Evolutionary conservation across 306 rosid genomes (phyloP).

Genomic region (Luffa acutangula): DNA sequence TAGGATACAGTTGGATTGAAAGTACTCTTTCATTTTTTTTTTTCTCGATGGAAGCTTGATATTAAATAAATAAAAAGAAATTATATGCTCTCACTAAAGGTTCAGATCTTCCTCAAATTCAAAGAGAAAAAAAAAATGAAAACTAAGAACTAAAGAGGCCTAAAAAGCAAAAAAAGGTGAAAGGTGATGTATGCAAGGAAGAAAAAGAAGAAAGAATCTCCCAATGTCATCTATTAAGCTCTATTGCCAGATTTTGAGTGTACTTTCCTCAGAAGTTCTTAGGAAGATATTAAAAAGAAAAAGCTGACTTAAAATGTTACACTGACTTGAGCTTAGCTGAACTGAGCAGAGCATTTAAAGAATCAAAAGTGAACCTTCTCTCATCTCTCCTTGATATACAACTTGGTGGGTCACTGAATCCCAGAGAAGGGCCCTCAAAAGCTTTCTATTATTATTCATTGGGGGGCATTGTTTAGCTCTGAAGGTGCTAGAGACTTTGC

Average conservation of each 20-base stretch:
- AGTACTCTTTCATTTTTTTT: no score
- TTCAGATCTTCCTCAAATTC: no score
- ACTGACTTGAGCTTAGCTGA: neutral
- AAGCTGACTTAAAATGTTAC: neutral
- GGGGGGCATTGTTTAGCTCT: constrained; percentile 17
- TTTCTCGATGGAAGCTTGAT: no score
- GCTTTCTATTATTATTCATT: constrained; percentile 4
- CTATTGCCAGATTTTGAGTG: neutral
- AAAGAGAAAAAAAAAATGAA: no score
- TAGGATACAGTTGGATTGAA: no score
- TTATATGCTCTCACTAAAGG: no score
- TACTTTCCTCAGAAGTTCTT: neutral
- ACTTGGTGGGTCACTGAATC: constrained; percentile 13
- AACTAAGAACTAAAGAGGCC: neutral
- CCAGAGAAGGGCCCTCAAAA: constrained; percentile 3
- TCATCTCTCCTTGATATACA: constrained; percentile 14
- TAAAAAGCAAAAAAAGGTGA: neutral
- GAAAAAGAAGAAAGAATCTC: neutral
- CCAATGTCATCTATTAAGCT: neutral
- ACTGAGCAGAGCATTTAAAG: neutral
- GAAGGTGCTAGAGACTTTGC: constrained; percentile 32
- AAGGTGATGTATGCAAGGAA: neutral
- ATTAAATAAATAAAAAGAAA: no score
- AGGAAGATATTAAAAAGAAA: neutral
- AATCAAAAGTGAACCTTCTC: constrained; percentile 10